Evolutionary conservation across 495 filamentous ascomycete genomes (phyloP).

Genomic region (Trichoderma orchidacearum): DNA sequence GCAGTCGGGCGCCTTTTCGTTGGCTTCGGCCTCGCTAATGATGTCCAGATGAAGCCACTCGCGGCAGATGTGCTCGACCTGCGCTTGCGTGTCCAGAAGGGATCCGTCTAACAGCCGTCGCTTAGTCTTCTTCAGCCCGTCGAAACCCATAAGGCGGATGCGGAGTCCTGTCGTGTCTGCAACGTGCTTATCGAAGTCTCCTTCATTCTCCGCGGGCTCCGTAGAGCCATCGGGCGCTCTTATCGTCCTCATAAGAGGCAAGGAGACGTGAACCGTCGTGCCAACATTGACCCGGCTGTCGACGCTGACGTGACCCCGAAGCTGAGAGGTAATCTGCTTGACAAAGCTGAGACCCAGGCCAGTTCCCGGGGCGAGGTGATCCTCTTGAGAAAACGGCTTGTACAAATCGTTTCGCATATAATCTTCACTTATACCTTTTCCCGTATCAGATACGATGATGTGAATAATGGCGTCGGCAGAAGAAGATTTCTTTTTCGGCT

Average conservation of each 20-base stretch:
- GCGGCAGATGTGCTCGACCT: conserved; percentile 13
- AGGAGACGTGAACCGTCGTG: conserved; percentile 42
- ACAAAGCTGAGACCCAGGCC: conserved; percentile 61
- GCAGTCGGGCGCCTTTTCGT: conserved; percentile 5
- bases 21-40: conserved; percentile 2
- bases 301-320: conserved; percentile 47
- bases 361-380: conserved; percentile 48
- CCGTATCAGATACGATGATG: conserved; percentile 48
- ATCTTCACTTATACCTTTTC: conserved; percentile 53
- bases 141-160: conserved; percentile 18
- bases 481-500: conserved; percentile 1
- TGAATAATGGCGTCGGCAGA: conserved; percentile 14
- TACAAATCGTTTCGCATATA: conserved; percentile 56
- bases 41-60: conserved; percentile 14
- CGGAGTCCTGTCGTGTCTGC: conserved; percentile 19
- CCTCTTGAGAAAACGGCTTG: conserved; percentile 60
- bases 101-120: background rate
- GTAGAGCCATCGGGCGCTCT: background rate
- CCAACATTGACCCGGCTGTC: conserved; percentile 41
- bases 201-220: conserved; percentile 6
- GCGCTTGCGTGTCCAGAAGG: background rate
- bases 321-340: conserved; percentile 44
- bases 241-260: conserved; percentile 20
- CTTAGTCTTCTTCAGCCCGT: conserved; percentile 7
- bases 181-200: conserved; percentile 16